Evolutionary conservation across 495 filamentous ascomycete species (phyloP).

Genomic region (Penicillium cataractarum): DNA sequence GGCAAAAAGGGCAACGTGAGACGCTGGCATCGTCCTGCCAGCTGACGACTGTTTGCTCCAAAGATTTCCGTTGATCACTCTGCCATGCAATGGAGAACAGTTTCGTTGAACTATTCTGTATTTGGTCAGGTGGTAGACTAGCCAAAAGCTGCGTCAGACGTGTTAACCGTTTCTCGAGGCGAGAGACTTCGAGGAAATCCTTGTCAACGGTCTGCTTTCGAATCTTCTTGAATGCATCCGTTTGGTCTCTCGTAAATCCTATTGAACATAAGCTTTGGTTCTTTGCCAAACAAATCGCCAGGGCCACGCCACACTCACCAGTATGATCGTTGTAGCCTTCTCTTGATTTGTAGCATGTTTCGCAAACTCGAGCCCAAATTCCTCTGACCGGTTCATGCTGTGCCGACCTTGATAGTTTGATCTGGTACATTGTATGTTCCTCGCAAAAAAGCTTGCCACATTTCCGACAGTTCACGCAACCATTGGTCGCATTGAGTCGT

Average conservation of each 20-base stretch:
- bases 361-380: conserved; percentile 92
- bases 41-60: conserved; percentile 89
- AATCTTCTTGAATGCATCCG: conserved; percentile 63
- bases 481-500: conserved; percentile 74
- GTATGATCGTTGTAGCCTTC: conserved; percentile 93
- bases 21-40: conserved; percentile 94
- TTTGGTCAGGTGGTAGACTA: conserved; percentile 65
- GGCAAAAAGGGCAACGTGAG: conserved; percentile 83
- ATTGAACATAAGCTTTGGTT: conserved; percentile 18
- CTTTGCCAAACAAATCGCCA: neutral
- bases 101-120: conserved; percentile 48
- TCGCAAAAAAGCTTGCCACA: conserved; percentile 96
- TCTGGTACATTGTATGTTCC: conserved; percentile 99
- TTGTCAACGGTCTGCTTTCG: conserved; percentile 81
- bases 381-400: conserved; percentile 91
- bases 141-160: conserved; percentile 85
- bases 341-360: conserved; percentile 96
- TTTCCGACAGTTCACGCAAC: conserved; percentile 87
- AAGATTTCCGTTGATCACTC: conserved; percentile 67
- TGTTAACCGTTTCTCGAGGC: conserved; percentile 88
- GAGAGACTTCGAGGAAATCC: conserved; percentile 79
- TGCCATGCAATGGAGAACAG: conserved; percentile 63
- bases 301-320: conserved; percentile 43
- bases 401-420: conserved; percentile 91
- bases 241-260: conserved; percentile 70